Percentiles rank a stretch among this genome's conserved stretches.
Evolutionary conservation across 2,329 filamentous ascomycete genomes (phyloP).

Genomic region (Aspergillus quadrilineatus): DNA sequence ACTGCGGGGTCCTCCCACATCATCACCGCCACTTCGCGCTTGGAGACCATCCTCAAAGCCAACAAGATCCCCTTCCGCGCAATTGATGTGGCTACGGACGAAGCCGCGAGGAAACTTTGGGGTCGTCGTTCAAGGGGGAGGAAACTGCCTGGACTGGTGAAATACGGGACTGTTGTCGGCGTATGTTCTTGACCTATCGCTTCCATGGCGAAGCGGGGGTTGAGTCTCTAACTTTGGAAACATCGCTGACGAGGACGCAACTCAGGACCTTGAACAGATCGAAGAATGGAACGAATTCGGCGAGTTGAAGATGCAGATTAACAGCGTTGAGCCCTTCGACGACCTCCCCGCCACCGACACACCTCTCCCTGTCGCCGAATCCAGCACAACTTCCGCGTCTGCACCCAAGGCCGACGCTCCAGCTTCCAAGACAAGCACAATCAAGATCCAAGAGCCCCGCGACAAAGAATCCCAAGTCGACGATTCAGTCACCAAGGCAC

Average conservation of each 20-base stretch:
- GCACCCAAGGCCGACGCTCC: slow-evolving; percentile 24
- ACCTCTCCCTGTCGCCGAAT: slow-evolving; percentile 19
- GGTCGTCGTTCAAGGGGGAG: slow-evolving; percentile 78
- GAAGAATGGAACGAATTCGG: slow-evolving; percentile 99
- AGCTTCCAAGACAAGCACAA: slow-evolving; percentile 35
- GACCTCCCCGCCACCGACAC: slow-evolving; percentile 33
- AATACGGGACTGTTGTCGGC: slow-evolving; percentile 79
- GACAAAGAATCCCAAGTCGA: slow-evolving; percentile 38
- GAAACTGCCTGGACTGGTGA: slow-evolving; percentile 86
- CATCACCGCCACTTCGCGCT: slow-evolving; percentile 88
- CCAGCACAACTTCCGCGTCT: slow-evolving; percentile 26
- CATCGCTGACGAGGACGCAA: slow-evolving; percentile 12
- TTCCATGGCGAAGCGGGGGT: background rate
- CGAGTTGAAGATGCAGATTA: slow-evolving; percentile 83
- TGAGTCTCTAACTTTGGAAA: background rate
- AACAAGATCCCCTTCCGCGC: slow-evolving; percentile 94
- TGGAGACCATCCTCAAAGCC: slow-evolving; percentile 93
- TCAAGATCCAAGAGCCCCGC: slow-evolving; percentile 44
- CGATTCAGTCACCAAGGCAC: slow-evolving; percentile 38
- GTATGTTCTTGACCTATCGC: slow-evolving; percentile 55
- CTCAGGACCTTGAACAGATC: slow-evolving; percentile 83
- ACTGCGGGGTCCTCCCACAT: slow-evolving; percentile 95
- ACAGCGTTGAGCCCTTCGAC: slow-evolving; percentile 39
- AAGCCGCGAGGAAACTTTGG: slow-evolving; percentile 86
- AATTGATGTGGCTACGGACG: slow-evolving; percentile 85